Conservation (phyloP, 441 rosid species). For the Capsella rubella region DNA sequence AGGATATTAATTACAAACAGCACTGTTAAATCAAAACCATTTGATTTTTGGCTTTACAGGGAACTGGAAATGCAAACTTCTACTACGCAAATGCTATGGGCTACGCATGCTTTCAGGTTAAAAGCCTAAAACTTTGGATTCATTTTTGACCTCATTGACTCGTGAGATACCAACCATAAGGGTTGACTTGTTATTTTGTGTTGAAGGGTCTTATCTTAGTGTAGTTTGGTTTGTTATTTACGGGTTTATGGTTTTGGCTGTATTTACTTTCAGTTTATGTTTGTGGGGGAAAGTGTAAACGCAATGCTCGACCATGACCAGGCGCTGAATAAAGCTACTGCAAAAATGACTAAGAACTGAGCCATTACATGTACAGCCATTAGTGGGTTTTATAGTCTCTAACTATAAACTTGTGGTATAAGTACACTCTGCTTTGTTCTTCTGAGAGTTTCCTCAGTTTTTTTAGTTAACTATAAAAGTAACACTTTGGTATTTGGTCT, state of each 20-base stretch:
- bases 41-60: slow-evolving; percentile 55
- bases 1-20: not conserved
- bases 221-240: slow-evolving; percentile 2
- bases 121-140: not conserved
- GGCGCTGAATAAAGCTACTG: slow-evolving; percentile 51
- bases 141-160: not conserved
- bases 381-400: not conserved
- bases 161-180: slow-evolving; percentile 15
- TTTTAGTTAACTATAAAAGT: too few relatives aligned
- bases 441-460: too few relatives aligned
- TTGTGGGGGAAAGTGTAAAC: slow-evolving; percentile 73
- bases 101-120: slow-evolving; percentile 88
- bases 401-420: not conserved
- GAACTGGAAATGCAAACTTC: slow-evolving; percentile 97
- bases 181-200: not conserved
- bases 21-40: not conserved
- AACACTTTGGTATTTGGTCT: not conserved
- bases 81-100: slow-evolving; percentile 88
- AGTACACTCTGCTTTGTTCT: too few relatives aligned
- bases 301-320: slow-evolving; percentile 86
- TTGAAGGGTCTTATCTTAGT: not conserved
- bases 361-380: not conserved
- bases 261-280: not conserved
- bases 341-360: slow-evolving; percentile 32
- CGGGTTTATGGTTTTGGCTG: slow-evolving; percentile 44